Base-by-base conservation (phyloP, 1,284 basidiomycete species). In the Cutaneotrichosporon sp. region DNA sequence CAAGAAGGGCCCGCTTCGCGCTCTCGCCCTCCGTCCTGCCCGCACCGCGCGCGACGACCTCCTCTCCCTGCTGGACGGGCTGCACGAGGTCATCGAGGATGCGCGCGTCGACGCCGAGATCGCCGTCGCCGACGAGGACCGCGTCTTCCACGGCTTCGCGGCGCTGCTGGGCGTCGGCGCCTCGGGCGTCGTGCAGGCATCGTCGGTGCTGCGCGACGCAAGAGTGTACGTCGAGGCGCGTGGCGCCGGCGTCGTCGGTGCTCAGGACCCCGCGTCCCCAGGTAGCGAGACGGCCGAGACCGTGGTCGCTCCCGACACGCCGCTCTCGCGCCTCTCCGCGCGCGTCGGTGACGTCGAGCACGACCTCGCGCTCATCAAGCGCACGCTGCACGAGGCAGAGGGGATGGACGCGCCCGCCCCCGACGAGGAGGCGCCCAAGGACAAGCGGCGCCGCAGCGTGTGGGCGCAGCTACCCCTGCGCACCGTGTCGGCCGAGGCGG, bases 21-120 rank as follows among this genome's bases (percentile, higher is more conserved):
- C 72, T n/a, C 56, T 58, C 54, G 27, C 64, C 52, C 58, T 22
- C 65, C 51, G 51, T 9, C 50, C 50, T 4, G 49, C 62, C 62
- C 33, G 55, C 66, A 54, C 60, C 3, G 59, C 58, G 4, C 60
- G 64, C 42, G 67, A 66, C 52, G 59, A 64, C 9, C 72, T 92
- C 4, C 78, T 79, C 20, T 82, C 81, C 0, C 85, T 87, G 1
- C 80, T 91, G 4, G 83, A 87, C 51, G 83, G 89, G 2, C 81
- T 94, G 43, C 83, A 87, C 67, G 90, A 94, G 73, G 90, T 86
- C 66, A 86, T 87, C 22, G 91, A 93, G 75, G 91, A 94, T 69
- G 87, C 87, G 0, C 85, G 90, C 1, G 91, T 94, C 3, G 91
- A 93, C 72, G 81, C 93, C 20, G 91, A 94, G 79, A 93, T 94